These are phyloP conservation scores for Kwoniella mangroviensis DNA, from an alignment of 768 basidiomycete genomes.

Conservation along the genomic window DNA sequence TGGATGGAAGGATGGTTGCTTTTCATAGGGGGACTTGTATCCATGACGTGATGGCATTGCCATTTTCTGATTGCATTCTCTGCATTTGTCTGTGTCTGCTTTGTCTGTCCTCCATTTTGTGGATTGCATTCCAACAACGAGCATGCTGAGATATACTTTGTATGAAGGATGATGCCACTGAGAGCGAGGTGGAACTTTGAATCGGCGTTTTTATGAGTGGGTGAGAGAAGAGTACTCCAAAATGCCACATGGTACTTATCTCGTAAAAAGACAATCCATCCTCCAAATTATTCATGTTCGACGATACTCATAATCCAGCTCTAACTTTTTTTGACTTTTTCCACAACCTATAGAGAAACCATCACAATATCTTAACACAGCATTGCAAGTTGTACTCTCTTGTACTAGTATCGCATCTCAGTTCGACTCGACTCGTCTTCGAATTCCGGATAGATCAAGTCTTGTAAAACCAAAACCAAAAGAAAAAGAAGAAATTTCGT, in stretches of 20 bases:
- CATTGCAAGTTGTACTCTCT: slow-evolving; percentile 20
- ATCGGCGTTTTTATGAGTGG: slow-evolving; percentile 19
- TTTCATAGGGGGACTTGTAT: slow-evolving; percentile 22
- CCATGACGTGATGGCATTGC: slow-evolving; percentile 30
- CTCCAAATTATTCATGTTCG: not conserved
- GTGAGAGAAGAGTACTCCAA: not conserved
- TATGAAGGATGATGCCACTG: slow-evolving; percentile 7
- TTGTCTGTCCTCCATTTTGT: not conserved
- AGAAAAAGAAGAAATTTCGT: not conserved
- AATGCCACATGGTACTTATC: slow-evolving; percentile 4
- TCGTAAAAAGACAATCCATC: not conserved
- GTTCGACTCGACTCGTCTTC: not conserved
- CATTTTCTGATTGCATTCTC: slow-evolving; percentile 4
- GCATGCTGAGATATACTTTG: not conserved
- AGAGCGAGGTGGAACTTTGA: slow-evolving; percentile 7
- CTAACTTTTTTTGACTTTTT: not conserved
- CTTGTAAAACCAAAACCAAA: not conserved
- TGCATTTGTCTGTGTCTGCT: not conserved
- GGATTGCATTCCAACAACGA: too few species aligned
- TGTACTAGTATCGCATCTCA: slow-evolving; percentile 22
- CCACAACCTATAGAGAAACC: not conserved
- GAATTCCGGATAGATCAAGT: not conserved
- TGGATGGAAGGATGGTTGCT: slow-evolving; percentile 1
- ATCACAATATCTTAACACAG: not conserved
- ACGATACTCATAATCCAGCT: not conserved